Conservation (phyloP, 148 eudicot species). For the Talinum fruticosum region DNA sequence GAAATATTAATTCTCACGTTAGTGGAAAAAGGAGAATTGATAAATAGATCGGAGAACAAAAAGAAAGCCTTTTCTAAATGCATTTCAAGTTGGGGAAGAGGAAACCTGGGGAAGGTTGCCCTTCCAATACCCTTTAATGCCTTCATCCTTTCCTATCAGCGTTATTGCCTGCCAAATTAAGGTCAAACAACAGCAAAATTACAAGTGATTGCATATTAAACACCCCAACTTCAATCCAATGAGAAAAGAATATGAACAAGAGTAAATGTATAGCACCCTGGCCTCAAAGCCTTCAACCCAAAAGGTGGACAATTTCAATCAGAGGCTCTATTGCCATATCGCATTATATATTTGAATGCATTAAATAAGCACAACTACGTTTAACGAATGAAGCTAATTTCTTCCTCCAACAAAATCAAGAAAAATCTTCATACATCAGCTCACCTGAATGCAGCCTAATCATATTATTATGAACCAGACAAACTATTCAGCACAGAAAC, state of each 20-base stretch:
- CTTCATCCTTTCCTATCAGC: constrained; percentile 76
- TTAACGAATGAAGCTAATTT: too few species aligned
- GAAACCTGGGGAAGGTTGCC: constrained; percentile 96
- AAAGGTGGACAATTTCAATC: neutral
- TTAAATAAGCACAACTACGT: too few species aligned
- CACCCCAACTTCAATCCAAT: neutral
- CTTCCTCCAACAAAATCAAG: too few species aligned
- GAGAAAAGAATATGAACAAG: neutral
- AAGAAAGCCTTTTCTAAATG: neutral
- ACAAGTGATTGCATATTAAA: neutral
- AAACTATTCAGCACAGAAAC: neutral
- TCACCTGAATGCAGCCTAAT: neutral
- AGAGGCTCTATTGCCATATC: too few species aligned
- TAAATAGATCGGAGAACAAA: too few species aligned
- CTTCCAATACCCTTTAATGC: constrained; percentile 91
- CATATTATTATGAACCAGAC: neutral
- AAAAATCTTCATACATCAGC: neutral
- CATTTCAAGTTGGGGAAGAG: constrained; percentile 9
- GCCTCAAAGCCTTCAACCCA: neutral
- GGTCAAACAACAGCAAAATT: constrained; percentile 9
- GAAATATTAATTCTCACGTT: neutral
- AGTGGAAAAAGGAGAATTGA: too few species aligned
- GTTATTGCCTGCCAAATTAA: constrained; percentile 52
- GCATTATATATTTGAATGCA: too few species aligned
- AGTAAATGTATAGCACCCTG: neutral